Conservation (phyloP, 805 yeast genomes). For the Kodamaea jinghongensis region DNA sequence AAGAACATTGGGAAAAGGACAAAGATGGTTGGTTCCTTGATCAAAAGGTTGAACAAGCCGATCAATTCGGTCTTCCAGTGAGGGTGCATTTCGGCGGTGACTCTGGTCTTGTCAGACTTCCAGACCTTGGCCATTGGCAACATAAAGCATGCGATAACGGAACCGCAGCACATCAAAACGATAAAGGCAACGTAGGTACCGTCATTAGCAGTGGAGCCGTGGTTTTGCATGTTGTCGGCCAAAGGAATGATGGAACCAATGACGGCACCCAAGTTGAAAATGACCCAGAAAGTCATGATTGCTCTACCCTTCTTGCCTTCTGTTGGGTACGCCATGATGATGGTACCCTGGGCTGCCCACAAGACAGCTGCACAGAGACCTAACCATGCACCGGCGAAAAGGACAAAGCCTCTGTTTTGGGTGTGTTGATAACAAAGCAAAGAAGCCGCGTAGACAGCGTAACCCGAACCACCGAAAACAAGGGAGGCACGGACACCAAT, state of each 20-base stretch:
- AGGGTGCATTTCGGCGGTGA: slow-evolving; percentile 45
- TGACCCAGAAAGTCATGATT: slow-evolving; percentile 57
- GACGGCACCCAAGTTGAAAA: slow-evolving; percentile 61
- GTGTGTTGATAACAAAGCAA: slow-evolving; percentile 47
- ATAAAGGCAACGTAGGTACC: slow-evolving; percentile 56
- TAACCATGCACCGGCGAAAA: slow-evolving; percentile 55
- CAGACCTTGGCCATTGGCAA: slow-evolving; percentile 50
- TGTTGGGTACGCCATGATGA: slow-evolving; percentile 56
- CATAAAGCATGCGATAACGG: slow-evolving; percentile 42
- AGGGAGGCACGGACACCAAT: slow-evolving; percentile 46
- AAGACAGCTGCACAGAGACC: slow-evolving; percentile 54
- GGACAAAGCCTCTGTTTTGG: slow-evolving; percentile 48
- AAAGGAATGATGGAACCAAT: slow-evolving; percentile 60
- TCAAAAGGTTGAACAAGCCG: slow-evolving; percentile 38
- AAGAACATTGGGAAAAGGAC: slow-evolving; percentile 60
- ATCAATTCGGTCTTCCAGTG: slow-evolving; percentile 44
- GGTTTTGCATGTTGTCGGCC: slow-evolving; percentile 46
- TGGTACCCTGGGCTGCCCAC: slow-evolving; percentile 61
- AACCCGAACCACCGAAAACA: slow-evolving; percentile 54
- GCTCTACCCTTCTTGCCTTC: slow-evolving; percentile 53
- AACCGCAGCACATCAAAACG: slow-evolving; percentile 49
- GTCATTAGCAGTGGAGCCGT: slow-evolving; percentile 35
- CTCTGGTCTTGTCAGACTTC: slow-evolving; percentile 49
- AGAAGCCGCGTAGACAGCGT: slow-evolving; percentile 52
- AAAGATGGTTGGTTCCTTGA: slow-evolving; percentile 43